phyloP scores from a whole-genome alignment of 1,284 basidiomycete species.

The Ganoderma lingzhi region DNA sequence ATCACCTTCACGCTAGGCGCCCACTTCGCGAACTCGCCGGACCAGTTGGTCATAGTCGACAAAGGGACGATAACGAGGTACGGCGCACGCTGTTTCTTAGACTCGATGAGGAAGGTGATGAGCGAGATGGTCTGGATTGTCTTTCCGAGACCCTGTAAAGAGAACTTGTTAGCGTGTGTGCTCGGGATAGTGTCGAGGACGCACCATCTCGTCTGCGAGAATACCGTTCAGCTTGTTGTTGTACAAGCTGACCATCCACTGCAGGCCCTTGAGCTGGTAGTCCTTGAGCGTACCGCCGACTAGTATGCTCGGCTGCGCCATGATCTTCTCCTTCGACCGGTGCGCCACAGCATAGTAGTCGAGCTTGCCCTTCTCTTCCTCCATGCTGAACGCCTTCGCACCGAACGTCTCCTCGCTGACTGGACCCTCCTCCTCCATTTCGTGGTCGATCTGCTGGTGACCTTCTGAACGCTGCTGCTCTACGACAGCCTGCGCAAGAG shows the following conservation, averaged over 20 bases:
- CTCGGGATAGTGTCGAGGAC: conserved; percentile 34
- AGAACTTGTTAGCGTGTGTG: conserved; percentile 2
- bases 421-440: conserved; percentile 76
- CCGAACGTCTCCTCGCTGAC: conserved; percentile 92
- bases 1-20: conserved; percentile 88
- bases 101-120: conserved; percentile 95
- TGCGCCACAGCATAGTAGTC: conserved; percentile 99
- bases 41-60: conserved; percentile 99
- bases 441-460: conserved; percentile 29
- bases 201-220: conserved; percentile 97
- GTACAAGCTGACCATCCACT: conserved; percentile 99
- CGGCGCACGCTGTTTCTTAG: conserved; percentile 91
- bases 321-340: conserved; percentile 89
- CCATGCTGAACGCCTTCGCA: conserved; percentile 66
- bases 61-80: conserved; percentile 98
- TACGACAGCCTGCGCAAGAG: conserved; percentile 92
- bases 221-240: conserved; percentile 99
- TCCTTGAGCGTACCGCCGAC: conserved; percentile 90
- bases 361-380: conserved; percentile 80
- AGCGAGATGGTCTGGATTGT: conserved; percentile 97
- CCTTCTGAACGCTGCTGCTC: conserved; percentile 92
- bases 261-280: conserved; percentile 92
- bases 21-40: conserved; percentile 97
- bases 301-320: conserved; percentile 85
- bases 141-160: conserved; percentile 89